Evolutionary conservation across 1,139 yeast species (phyloP), one percentile per base, ranked within the genome.

Genomic region (Blastobotrys buckinghamii): DNA sequence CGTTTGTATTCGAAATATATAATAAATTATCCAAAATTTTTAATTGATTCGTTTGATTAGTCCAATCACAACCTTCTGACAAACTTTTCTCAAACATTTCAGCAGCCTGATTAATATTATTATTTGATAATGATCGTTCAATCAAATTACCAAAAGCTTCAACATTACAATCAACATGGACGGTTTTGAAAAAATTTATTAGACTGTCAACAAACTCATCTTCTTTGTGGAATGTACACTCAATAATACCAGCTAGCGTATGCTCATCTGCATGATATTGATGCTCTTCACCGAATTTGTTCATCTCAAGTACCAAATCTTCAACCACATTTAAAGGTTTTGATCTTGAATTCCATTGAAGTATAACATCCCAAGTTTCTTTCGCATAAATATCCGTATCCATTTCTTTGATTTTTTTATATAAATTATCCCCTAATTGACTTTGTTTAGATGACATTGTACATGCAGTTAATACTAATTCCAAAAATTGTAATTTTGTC

Each of bases 51-150:
- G 15, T 30, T 19, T 65, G 63, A 32, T 62, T 63, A 24, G 62
- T 58, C 81, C 81, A 77, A 38, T 68, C 68, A n/a, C 72, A 67
- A 27, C 77, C 76, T 34, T 66, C 60, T 5, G 59, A 51, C 13
- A 72, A 57, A 42, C 71, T 62, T n/a, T 63, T 57, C n/a, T 69
- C 58, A 52, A 75, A 75, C 10, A 68, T 49, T 10, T 58, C 44
- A 10, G 67, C 59, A 1, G 77, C 73, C 7, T 53, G 54, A 3
- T 55, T 55, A 8, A 61, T 56, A 42, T 66, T 64, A 2, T 37
- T 10, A 4, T 24, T 26, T n/a, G 10, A 19, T 16, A 66, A 54
- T 4, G 59, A 55, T n/a, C 65, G 56, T 10, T 57, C 55, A 4
- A 66, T 61, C 16, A 64, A 51, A 13, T 62, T 42, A 1, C 62